Conservation (phyloP, 2,329 filamentous ascomycete species). For the Aspergillus fructus region DNA sequence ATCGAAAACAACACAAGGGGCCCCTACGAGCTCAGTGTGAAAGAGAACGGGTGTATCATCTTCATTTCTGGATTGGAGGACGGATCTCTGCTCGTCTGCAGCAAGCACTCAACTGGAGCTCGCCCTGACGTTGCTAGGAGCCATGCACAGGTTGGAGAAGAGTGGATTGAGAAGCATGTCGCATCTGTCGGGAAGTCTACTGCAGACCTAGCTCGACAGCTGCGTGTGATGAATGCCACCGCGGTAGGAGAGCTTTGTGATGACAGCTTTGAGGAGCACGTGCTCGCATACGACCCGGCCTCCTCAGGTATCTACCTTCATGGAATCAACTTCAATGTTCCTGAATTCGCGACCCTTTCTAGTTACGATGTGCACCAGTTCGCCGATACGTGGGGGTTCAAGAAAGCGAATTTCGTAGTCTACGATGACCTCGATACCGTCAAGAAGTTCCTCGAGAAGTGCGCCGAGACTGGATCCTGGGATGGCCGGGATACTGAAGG, state of each 20-base stretch:
- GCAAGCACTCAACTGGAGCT: constrained; percentile 91
- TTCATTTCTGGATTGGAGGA: constrained; percentile 92
- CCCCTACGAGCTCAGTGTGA: constrained; percentile 92
- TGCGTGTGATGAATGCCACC: constrained; percentile 82
- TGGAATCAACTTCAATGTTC: constrained; percentile 93
- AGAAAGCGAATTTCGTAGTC: constrained; percentile 76
- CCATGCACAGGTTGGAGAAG: constrained; percentile 81
- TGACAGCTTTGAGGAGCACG: constrained; percentile 94
- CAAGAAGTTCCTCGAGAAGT: constrained; percentile 76
- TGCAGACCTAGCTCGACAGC: constrained; percentile 71
- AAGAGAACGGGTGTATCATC: constrained; percentile 99
- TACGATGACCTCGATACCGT: constrained; percentile 74
- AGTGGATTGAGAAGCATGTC: constrained; percentile 78
- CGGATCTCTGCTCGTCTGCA: constrained; percentile 89
- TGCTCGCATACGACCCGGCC: constrained; percentile 80
- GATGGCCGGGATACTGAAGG: constrained; percentile 92
- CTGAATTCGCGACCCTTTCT: constrained; percentile 84
- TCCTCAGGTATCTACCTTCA: constrained; percentile 90
- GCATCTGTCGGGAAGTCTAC: constrained; percentile 73
- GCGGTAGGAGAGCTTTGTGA: constrained; percentile 96
- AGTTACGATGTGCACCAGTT: constrained; percentile 82
- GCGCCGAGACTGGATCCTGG: constrained; percentile 85
- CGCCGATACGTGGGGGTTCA: constrained; percentile 90
- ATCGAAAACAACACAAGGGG: constrained; percentile 74
- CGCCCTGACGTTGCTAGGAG: constrained; percentile 70